A percentile compares a stretch with the other conserved stretches of the same genome.
Evolutionary conservation across 371 early-diverging fungal species (phyloP).

Genomic region (Smittium mucronatum): DNA sequence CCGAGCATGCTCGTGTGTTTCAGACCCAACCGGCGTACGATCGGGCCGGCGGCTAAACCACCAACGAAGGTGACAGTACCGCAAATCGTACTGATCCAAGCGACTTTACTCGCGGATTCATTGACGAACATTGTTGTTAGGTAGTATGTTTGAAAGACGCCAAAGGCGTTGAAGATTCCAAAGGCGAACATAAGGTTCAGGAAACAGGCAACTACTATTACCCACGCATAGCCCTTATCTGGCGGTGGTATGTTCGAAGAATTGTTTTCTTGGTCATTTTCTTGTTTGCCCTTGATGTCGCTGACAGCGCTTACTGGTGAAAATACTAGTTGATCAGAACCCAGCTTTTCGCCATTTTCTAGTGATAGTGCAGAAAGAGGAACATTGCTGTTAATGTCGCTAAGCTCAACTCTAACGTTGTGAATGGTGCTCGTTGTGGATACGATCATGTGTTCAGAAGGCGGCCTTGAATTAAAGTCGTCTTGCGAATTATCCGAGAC

Average conservation of each 20-base stretch:
- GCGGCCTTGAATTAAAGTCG: too few species aligned
- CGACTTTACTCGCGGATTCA: slow-evolving; percentile 17
- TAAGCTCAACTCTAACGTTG: too few species aligned
- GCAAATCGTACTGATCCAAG: slow-evolving; percentile 25
- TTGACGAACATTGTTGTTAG: slow-evolving; percentile 18
- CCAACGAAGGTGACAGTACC: slow-evolving; percentile 20
- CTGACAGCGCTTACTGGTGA: too few species aligned
- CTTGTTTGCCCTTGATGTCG: neutral
- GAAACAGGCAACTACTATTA: slow-evolving; percentile 19
- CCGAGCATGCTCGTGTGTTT: slow-evolving; percentile 16
- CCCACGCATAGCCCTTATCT: slow-evolving; percentile 19
- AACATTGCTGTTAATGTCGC: too few species aligned
- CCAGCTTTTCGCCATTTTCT: too few species aligned
- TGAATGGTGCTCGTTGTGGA: too few species aligned
- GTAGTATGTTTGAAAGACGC: slow-evolving; percentile 27
- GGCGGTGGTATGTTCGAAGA: slow-evolving; percentile 7
- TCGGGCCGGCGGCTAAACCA: slow-evolving; percentile 18
- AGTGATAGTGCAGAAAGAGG: too few species aligned
- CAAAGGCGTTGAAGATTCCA: slow-evolving; percentile 23
- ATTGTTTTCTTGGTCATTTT: neutral
- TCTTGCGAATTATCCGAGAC: too few species aligned
- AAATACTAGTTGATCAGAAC: too few species aligned
- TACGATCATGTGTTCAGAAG: too few species aligned
- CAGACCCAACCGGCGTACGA: slow-evolving; percentile 22
- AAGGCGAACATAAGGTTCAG: slow-evolving; percentile 20